Base-by-base conservation (phyloP, 2,329 filamentous ascomycete species). In the Talaromyces sp. region DNA sequence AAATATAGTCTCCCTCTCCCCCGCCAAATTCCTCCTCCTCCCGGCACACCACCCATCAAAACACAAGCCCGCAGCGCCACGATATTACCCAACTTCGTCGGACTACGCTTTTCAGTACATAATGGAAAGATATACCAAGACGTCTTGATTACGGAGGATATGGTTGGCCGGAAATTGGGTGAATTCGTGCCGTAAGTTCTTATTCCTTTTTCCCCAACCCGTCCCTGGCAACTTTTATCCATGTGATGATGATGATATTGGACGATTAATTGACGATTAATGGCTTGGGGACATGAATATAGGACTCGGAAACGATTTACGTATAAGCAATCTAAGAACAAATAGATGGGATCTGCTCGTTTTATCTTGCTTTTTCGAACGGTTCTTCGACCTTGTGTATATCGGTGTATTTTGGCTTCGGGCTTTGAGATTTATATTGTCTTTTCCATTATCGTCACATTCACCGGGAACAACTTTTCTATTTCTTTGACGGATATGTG, bases 141-240 rank as follows among this genome's bases (percentile, higher is more conserved):
- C 65, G 81, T 96, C 56, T 82, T 81, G 64, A 89, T 97, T 63
- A 96, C 91, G 15, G 92, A 96, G 73, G 89, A 96, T 69, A 97
- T 97, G 92, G 92, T 97, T 52, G 92, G 92, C 56, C 89, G 94
- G 75, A 97, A 96, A 77, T 81, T 97, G 65, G 92, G 92, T 67
- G 92, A 97, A 77, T 97, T 96, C 73, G 86, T 91, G 62, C 80
- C 84, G 91, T 96, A 83, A 69, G 90, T 84, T 52, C 43, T 43
- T 51, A 31, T 56, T 37, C 17, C 56, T 33, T 43, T 41, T 41
- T 19, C 13, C 9, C 11, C 8, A 31, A 43, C 3, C 37, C 10
- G n/a, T n/a, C n/a, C 19, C 17, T 36, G 28, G n/a, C 3, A 33
- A 4, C n/a, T 57, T 10, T 43, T 36, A n/a, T n/a, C n/a, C n/a